phyloP scores from a whole-genome alignment of 1,139 yeast genomes.

The Saccharomyces hybrid region DNA sequence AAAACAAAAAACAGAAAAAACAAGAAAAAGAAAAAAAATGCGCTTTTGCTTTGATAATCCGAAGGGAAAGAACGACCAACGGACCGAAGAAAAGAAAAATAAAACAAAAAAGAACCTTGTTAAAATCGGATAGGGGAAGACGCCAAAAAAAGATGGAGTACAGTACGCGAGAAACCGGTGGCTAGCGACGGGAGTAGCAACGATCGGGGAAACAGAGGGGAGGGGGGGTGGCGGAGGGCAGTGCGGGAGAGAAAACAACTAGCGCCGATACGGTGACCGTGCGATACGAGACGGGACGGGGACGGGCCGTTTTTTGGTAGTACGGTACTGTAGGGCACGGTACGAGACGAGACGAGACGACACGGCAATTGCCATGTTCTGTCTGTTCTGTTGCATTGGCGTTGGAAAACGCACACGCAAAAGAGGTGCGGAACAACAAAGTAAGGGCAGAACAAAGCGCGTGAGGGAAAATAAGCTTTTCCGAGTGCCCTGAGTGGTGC shows the following conservation, averaged over 20 bases:
- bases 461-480: neutral
- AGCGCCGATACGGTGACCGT: neutral
- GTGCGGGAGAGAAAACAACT: neutral
- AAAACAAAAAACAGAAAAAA: neutral
- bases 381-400: neutral
- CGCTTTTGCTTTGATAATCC: constrained; percentile 1
- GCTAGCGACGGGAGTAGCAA: constrained; percentile 1
- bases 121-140: neutral
- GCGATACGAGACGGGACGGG: neutral
- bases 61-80: neutral
- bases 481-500: neutral
- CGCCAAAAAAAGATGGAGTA: constrained; percentile 1
- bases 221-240: neutral
- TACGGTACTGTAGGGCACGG: neutral
- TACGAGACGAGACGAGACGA: no score
- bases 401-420: neutral
- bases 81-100: neutral
- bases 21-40: neutral
- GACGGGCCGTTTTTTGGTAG: neutral
- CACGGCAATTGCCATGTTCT: no score
- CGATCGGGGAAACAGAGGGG: neutral
- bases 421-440: neutral
- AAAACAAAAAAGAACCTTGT: neutral
- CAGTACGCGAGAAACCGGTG: neutral
- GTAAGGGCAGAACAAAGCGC: no score